Base-by-base conservation (phyloP, 2,329 filamentous ascomycete species). In the Xylariomycetidae sp. region DNA sequence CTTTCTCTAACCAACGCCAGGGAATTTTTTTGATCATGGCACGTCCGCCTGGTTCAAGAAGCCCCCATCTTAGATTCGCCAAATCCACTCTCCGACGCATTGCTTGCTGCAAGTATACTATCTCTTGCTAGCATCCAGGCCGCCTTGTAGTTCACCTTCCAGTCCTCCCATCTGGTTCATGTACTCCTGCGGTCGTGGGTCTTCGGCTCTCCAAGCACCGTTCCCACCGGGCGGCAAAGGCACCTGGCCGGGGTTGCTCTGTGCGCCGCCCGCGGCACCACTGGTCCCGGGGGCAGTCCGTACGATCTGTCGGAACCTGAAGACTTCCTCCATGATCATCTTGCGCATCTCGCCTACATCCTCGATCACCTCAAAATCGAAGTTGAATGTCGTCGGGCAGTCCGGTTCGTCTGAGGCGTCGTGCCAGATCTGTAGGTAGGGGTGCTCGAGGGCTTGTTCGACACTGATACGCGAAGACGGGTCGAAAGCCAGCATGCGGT, bases 401-500 rank as follows among this genome's bases (percentile, higher is more conserved):
- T 82, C 78, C 14, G 92, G 92, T 69, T 98, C 92, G 64, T 98
- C 92, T 4, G 85, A 89, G 33, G 89, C 86, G 52, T 98, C 92
- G 68, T 98, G 92, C 92, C 92, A 97, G 67, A 98, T 96, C 56
- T 90, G 80, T 36, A 98, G 76, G 66, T 98, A 98, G 20, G 85
- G 85, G 70, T 98, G 92, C 69, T 97, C 89, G 37, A 98, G 81
- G 13, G 92, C 92, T 55, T 90, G 80, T 64, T 98, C 92, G 46
- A 97, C 92, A 30, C 82, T 87, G 62, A 98, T 94, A 54, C 92
- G 88, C 45, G 84, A 84, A 10, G 87, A 88, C 0, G 92, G 92
- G 59, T 98, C 92, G 59, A 98, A 98, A 14, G 92, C 88, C 25
- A 98, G 80, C 90, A 98, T 97, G 59, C 83, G 85, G 68, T 98